A percentile compares a stretch with the other conserved stretches of the same genome.
These are phyloP conservation scores for Blumeria graminis DNA, from an alignment of 2,329 filamentous ascomycete species.

Conservation along the genomic window DNA sequence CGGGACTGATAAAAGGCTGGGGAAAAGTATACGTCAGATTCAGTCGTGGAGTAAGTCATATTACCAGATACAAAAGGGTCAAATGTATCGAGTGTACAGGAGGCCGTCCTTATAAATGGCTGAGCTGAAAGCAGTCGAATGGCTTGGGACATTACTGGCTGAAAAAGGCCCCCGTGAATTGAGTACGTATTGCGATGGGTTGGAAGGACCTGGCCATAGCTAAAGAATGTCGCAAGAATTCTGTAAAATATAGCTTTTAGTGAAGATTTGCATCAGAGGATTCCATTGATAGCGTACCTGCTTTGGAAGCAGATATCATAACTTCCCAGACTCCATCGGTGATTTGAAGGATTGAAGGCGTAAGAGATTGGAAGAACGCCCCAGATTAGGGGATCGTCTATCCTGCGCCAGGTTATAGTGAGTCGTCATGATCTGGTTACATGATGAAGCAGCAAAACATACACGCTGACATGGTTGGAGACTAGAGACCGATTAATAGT, in stretches of 20 bases:
- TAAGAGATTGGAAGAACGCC: slow-evolving; percentile 60
- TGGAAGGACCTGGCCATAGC: slow-evolving; percentile 68
- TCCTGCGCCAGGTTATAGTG: slow-evolving; percentile 23
- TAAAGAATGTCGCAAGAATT: slow-evolving; percentile 55
- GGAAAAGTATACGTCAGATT: slow-evolving; percentile 38
- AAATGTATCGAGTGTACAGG: slow-evolving; percentile 6
- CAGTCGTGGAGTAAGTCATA: slow-evolving; percentile 39
- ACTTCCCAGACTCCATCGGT: slow-evolving; percentile 74
- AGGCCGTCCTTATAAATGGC: slow-evolving; percentile 19
- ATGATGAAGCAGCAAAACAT: slow-evolving; percentile 21
- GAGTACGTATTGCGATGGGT: slow-evolving; percentile 64
- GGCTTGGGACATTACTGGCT: slow-evolving; percentile 68
- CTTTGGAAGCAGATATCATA: slow-evolving; percentile 91
- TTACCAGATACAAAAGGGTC: slow-evolving; percentile 27
- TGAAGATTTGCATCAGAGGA: background rate
- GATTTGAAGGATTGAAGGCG: slow-evolving; percentile 44
- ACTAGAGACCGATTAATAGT: slow-evolving; percentile 25
- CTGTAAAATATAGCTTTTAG: slow-evolving; percentile 20
- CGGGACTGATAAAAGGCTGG: slow-evolving; percentile 48
- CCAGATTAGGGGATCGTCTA: slow-evolving; percentile 92
- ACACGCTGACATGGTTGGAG: slow-evolving; percentile 77
- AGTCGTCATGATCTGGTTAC: background rate
- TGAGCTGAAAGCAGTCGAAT: slow-evolving; percentile 54
- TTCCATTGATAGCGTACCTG: slow-evolving; percentile 26
- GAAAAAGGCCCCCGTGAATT: slow-evolving; percentile 55